Base-by-base conservation (phyloP, 306 rosid species). In the Ceratonia siliqua region DNA sequence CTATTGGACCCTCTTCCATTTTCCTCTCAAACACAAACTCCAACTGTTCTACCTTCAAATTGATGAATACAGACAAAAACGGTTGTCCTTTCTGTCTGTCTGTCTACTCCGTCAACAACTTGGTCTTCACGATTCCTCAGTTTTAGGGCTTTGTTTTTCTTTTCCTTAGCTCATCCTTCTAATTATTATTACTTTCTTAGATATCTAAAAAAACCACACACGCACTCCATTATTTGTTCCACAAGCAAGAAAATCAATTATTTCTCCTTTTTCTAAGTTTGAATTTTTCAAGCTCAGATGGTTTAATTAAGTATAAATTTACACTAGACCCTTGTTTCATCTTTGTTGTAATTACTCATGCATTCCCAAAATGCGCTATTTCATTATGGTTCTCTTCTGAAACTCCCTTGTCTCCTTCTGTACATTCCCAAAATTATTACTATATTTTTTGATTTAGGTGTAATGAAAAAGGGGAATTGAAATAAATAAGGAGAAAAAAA, bases 341-440 rank as follows among this genome's bases (percentile, higher is more conserved):
- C 5, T 17, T 10, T 39, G 22, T 50, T 49, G 52, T 39, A n/a
- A n/a, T n/a, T n/a, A n/a, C n/a, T n/a, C n/a, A n/a, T n/a, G n/a
- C 52, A 56, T 33, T 42, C 18, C 58, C 21, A 59, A 66, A 71
- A 52, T 36, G 14, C 46, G 38, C 24, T 39, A 22, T 20, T 15
- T 49, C 4, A 15, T 70, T 59, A 14, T 22, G 21, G 24, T 68
- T 66, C 78, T 41, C 1, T 66, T 42, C 15, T 18, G 55, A 61
- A n/a, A 43, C 53, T 58, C 76, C 78, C 41, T 53, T 73, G 42
- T 25, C 54, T 24, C 69, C 78, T 50, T 71, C 86, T 89, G 85
- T 80, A 80, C 92, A 82, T 70, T 65, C 78, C 80, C 78, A 70
- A 83, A 75, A 79, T 81, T 85, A 78, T 85, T 89, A 41, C 70